Conservation (phyloP, 257 asterid genomes). For the Ilex asprella region DNA sequence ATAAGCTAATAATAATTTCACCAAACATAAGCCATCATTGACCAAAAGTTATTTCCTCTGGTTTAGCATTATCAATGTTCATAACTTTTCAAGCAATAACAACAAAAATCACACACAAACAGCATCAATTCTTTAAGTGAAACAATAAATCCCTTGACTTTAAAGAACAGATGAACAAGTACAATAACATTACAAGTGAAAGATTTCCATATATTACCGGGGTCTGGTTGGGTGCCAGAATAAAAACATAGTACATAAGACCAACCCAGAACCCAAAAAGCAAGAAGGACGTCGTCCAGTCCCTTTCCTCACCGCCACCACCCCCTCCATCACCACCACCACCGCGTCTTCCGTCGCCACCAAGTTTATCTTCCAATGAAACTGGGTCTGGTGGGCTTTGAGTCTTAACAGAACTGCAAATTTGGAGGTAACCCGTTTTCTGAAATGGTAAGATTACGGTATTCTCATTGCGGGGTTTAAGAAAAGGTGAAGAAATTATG, state of each 20-base stretch:
- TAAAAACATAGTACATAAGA: conserved; percentile 65
- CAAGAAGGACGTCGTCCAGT: conserved; percentile 82
- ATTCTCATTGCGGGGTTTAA: neutral
- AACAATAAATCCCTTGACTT: too few relatives aligned
- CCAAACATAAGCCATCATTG: too few relatives aligned
- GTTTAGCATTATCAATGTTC: too few relatives aligned
- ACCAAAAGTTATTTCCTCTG: too few relatives aligned
- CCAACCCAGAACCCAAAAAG: conserved; percentile 76
- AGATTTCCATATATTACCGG: conserved; percentile 42
- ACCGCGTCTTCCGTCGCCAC: conserved; percentile 17
- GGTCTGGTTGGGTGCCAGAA: conserved; percentile 79
- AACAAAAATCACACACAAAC: too few relatives aligned
- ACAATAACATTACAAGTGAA: too few relatives aligned
- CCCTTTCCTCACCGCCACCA: conserved; percentile 57
- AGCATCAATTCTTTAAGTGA: too few relatives aligned
- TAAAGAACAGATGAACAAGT: too few relatives aligned
- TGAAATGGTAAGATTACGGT: neutral
- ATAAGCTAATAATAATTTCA: too few relatives aligned
- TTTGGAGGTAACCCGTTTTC: conserved; percentile 21
- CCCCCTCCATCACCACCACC: conserved; percentile 17
- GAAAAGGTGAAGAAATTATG: neutral
- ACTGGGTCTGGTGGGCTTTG: conserved; percentile 41
- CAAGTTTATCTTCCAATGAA: conserved; percentile 25
- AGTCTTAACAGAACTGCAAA: conserved; percentile 36
- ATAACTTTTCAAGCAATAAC: too few relatives aligned